Evolutionary conservation across 164 flowering plant species (phyloP).

Genomic region (Aristolochia californica): DNA sequence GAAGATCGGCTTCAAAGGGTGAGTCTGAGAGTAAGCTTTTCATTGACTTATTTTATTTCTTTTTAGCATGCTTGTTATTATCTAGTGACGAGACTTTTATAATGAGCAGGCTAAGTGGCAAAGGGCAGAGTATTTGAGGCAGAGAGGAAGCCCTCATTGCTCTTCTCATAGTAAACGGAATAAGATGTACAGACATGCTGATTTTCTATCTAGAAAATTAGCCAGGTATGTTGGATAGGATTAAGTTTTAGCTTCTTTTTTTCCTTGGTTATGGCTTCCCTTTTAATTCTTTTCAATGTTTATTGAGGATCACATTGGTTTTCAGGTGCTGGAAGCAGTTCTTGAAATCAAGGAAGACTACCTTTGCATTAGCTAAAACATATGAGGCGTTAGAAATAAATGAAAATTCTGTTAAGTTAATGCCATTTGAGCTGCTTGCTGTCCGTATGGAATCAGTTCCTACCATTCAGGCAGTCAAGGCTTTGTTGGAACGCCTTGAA

Average conservation of each 20-base stretch:
- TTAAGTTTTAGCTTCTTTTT: too few species aligned
- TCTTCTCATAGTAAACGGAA: conserved; percentile 24
- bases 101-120: conserved; percentile 60
- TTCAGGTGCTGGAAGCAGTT: conserved; percentile 86
- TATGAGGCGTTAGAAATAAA: conserved; percentile 48
- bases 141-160: conserved; percentile 39
- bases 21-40: conserved; percentile 12
- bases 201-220: conserved; percentile 59
- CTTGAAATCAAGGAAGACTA: conserved; percentile 42
- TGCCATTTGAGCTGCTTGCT: conserved; percentile 97
- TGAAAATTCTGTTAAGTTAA: conserved; percentile 38
- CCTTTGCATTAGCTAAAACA: conserved; percentile 54
- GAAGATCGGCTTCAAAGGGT: conserved; percentile 89
- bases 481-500: conserved; percentile 78
- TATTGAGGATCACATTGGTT: too few species aligned
- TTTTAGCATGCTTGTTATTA: not conserved
- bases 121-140: conserved; percentile 78
- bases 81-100: not conserved
- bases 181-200: conserved; percentile 55
- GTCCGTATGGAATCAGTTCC: conserved; percentile 50
- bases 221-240: conserved; percentile 43
- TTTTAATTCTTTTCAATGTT: too few species aligned
- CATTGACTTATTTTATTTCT: too few species aligned
- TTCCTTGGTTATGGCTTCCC: too few species aligned
- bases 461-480: conserved; percentile 59